A percentile compares a stretch with the other conserved stretches of the same genome.
These are phyloP conservation scores for Pyricularia pennisetigena DNA, from an alignment of 2,329 filamentous ascomycete genomes.

Conservation along the genomic window DNA sequence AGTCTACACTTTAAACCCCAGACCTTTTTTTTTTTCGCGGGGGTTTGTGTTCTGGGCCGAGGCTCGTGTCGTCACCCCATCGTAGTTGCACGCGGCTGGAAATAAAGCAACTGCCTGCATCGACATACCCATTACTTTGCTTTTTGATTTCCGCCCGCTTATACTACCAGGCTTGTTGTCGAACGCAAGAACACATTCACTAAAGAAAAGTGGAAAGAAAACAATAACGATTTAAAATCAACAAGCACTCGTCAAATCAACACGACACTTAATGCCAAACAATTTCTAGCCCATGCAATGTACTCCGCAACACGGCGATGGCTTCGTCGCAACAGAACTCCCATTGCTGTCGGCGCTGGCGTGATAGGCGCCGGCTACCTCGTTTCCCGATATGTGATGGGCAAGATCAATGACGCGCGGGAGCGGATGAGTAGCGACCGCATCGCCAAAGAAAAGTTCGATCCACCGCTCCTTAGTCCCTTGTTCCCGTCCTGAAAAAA, in stretches of 20 bases:
- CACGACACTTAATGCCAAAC: neutral
- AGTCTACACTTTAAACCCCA: neutral
- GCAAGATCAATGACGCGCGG: slow-evolving; percentile 84
- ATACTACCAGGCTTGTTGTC: neutral
- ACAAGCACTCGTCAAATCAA: neutral
- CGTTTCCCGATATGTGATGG: slow-evolving; percentile 83
- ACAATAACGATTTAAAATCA: neutral
- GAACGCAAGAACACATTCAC: neutral
- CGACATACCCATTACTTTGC: neutral
- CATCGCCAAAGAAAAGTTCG: slow-evolving; percentile 93
- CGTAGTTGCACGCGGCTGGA: neutral
- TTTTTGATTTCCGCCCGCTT: neutral
- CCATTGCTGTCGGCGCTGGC: slow-evolving; percentile 78
- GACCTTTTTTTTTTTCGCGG: neutral
- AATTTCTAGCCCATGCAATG: slow-evolving; percentile 27
- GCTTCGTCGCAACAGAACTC: slow-evolving; percentile 85
- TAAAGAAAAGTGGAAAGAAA: neutral
- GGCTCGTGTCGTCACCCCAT: neutral
- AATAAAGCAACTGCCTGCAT: neutral
- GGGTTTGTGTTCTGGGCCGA: neutral
- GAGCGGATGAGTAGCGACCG: slow-evolving; percentile 95
- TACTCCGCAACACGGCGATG: slow-evolving; percentile 72
- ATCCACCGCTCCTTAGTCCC: neutral
- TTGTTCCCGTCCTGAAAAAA: neutral
- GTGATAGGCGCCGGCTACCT: slow-evolving; percentile 85